Evolutionary conservation across 495 filamentous ascomycete species (phyloP).

Genomic region (Aspergillus funiculosus): DNA sequence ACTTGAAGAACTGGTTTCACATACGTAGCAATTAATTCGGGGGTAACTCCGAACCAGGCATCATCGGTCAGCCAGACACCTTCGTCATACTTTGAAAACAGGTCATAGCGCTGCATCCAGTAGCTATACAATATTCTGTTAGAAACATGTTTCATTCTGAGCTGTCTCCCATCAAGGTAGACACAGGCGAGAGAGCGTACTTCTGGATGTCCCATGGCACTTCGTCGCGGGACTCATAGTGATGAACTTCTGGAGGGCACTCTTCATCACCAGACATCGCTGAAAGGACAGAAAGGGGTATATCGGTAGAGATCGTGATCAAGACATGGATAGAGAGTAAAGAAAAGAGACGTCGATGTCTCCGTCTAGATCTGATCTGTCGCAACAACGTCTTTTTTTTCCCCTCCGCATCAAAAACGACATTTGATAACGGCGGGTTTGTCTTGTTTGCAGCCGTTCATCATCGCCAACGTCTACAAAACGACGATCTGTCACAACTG

Average conservation of each 20-base stretch:
- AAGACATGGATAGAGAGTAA: slow-evolving; percentile 15
- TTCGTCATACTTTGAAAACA: slow-evolving; percentile 77
- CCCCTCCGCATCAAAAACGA: not conserved
- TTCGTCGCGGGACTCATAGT: slow-evolving; percentile 56
- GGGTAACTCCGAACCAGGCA: slow-evolving; percentile 95
- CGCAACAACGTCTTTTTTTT: not conserved
- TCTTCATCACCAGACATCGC: slow-evolving; percentile 31
- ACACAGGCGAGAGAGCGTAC: slow-evolving; percentile 31
- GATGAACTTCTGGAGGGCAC: slow-evolving; percentile 47
- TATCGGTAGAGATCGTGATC: slow-evolving; percentile 12
- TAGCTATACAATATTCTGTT: slow-evolving; percentile 55
- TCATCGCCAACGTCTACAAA: slow-evolving; percentile 1
- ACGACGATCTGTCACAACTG: not conserved
- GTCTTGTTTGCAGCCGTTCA: slow-evolving; percentile 21
- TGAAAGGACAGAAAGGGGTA: slow-evolving; percentile 3
- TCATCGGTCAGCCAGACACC: slow-evolving; percentile 86
- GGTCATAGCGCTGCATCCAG: slow-evolving; percentile 76
- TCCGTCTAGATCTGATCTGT: slow-evolving; percentile 10
- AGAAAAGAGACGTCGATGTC: not conserved
- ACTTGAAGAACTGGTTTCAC: slow-evolving; percentile 14
- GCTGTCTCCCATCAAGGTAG: not conserved
- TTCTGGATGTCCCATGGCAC: slow-evolving; percentile 75
- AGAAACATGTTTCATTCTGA: not conserved
- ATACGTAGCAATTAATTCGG: slow-evolving; percentile 82
- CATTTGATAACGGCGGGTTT: slow-evolving; percentile 23